Percentiles rank a stretch among this genome's conserved stretches.
These are phyloP conservation scores for Globisporangium nagaii DNA, from an alignment of 352 stramenopile species.

Conservation along the genomic window DNA sequence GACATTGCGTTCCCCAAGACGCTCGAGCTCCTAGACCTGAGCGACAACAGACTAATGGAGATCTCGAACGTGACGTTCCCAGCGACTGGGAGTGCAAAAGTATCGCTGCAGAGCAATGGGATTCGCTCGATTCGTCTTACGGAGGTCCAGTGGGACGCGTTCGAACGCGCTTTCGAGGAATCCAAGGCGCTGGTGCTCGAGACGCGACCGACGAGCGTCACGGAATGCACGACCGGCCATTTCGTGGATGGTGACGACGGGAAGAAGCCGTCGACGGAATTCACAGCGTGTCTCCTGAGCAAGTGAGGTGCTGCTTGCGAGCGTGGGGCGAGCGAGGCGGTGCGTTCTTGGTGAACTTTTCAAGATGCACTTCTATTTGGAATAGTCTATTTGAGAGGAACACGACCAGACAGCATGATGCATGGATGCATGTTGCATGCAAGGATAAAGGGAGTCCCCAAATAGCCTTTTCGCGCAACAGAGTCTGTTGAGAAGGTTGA, in stretches of 20 bases:
- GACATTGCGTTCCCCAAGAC: background rate
- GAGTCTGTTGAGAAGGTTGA: too few relatives aligned
- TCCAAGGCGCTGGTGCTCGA: background rate
- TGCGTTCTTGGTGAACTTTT: too few relatives aligned
- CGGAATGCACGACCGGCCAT: background rate
- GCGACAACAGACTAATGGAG: background rate
- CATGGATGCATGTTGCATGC: too few relatives aligned
- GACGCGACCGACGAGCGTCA: background rate
- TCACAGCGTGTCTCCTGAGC: background rate
- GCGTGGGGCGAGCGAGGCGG: too few relatives aligned
- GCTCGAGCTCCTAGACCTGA: background rate
- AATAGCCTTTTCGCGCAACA: too few relatives aligned
- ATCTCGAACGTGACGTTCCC: background rate
- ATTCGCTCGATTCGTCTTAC: background rate
- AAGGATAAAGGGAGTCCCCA: too few relatives aligned
- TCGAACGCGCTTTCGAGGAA: background rate
- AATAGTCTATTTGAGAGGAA: too few relatives aligned
- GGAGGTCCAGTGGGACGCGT: background rate
- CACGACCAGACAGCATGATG: too few relatives aligned
- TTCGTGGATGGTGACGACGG: background rate
- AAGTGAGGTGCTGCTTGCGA: too few relatives aligned
- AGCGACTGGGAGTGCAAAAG: background rate
- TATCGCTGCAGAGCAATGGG: background rate
- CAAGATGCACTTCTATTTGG: too few relatives aligned
- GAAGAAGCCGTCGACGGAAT: background rate